Evolutionary conservation across 225 moss, liverwort and hornwort genomes (phyloP), one percentile per base, ranked within the genome.

Genomic region (Sphagnum tenellum): DNA sequence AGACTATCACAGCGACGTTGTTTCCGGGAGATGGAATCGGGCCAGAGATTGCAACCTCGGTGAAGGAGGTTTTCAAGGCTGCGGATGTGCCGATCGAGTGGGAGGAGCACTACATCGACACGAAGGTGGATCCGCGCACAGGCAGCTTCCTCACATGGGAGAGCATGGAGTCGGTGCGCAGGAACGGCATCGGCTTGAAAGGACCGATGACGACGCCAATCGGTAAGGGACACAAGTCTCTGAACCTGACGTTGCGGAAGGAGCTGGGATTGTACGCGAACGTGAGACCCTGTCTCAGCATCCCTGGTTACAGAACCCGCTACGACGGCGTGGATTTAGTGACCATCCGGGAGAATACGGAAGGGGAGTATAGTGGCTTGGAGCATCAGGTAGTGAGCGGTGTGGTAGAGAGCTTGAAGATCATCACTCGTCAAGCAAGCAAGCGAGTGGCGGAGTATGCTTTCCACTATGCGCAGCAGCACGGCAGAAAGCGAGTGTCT

Each of bases 91-190:
- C 96, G 47, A 82, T 96, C 62, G 71, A 77, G 73, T 98, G 96
- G 96, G 96, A 98, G 62, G 90, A 90, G 77, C 87, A 93, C 69
- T 85, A 71, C 44, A 73, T 76, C 0, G 82, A 73, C 11, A 62
- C 70, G 47, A 74, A 83, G 62, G 85, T 98, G 10, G 96, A 98
- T 66, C 85, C 83, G 9, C 88, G 77, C 46, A 98, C 96, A 3
- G 96, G 96, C 45, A 98, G 96, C 73, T 98, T 98, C 64, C 75
- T 98, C 44, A 98, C 96, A 3, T 93, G 90, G 96, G 96, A 98
- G 50, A 98, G 96, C 79, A 98, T 98, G 96, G 92, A 98, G 56
- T 93, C 93, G 8, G 96, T 98, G 73, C 78, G 92, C 48, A 76
- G 81, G 50, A 90, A 93, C 46, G 87, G 89, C 8, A 98, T 98